Conservation (phyloP, 352 stramenopile species). For the Plasmopara viticola region DNA sequence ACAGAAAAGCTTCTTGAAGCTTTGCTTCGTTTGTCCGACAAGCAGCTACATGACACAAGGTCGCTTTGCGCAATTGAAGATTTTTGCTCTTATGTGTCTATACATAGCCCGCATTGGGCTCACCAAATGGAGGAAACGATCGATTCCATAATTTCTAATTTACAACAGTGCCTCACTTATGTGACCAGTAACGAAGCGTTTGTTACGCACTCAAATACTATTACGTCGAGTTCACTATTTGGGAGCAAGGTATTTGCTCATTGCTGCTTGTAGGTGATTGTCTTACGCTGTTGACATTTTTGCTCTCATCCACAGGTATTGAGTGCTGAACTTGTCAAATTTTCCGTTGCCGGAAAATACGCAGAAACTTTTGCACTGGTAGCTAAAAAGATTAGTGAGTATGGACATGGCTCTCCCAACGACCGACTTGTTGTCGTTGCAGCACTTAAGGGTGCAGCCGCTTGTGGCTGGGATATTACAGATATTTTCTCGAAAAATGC, state of each 20-base stretch:
- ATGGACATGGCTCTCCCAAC: slow-evolving; percentile 19
- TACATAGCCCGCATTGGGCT: slow-evolving; percentile 12
- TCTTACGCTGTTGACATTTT: background rate
- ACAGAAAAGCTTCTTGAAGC: slow-evolving; percentile 19
- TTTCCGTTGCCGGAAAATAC: slow-evolving; percentile 13
- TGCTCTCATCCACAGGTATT: slow-evolving; percentile 9
- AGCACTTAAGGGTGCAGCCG: slow-evolving; percentile 36
- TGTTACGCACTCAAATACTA: slow-evolving; percentile 11
- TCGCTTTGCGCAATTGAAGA: slow-evolving; percentile 18
- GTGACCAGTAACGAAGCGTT: slow-evolving; percentile 14
- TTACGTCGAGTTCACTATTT: slow-evolving; percentile 18
- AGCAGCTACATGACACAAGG: slow-evolving; percentile 11
- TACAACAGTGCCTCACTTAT: slow-evolving; percentile 13
- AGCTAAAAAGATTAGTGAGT: slow-evolving; percentile 20
- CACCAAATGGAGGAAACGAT: slow-evolving; percentile 18
- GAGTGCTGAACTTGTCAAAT: slow-evolving; percentile 13
- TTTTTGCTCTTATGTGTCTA: slow-evolving; percentile 24
- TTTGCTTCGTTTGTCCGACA: slow-evolving; percentile 11
- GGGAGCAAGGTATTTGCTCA: slow-evolving; percentile 28
- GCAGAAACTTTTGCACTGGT: slow-evolving; percentile 18
- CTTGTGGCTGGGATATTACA: slow-evolving; percentile 44
- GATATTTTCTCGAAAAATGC: slow-evolving; percentile 29
- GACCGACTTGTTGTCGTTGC: slow-evolving; percentile 18
- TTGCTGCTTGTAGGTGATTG: background rate
- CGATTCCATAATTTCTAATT: slow-evolving; percentile 13